Base-by-base conservation (phyloP, 2,329 filamentous ascomycete species). In the Penicillium sp. region DNA sequence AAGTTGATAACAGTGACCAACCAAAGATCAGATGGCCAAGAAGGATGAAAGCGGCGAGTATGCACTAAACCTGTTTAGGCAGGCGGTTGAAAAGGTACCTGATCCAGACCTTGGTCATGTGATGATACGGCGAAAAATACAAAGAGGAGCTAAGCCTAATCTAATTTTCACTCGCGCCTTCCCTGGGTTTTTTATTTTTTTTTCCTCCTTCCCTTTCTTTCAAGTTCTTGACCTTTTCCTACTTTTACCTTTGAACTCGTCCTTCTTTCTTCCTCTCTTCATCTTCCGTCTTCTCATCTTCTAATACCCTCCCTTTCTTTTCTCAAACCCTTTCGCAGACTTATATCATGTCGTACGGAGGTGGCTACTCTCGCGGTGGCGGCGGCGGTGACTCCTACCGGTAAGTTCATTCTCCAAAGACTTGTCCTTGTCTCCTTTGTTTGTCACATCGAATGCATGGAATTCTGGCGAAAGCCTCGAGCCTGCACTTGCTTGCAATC, bases 271-370 rank as follows among this genome's bases (percentile, higher is more conserved):
- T 47, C 21, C 29, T 53, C 31, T 33, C 31, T 33, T 33, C 31
- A 33, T 63, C 46, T 23, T 19, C 21, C 23, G 53, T 43, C 41
- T 36, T 50, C 27, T 49, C 39, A 36, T 31, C 25, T 54, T 49
- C 36, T 36, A 54, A 55, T 58, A 60, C 39, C 29, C 10, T 2
- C 11, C 7, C 29, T 38, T 4, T 23, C 16, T 27, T 5, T n/a
- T 11, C 8, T 8, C 4, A 63, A 61, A 64, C 33, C 34, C 33
- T 34, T 23, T 52, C 39, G 41, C 59, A 60, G 60, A 68, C 57
- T 54, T 61, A 71, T 83, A 83, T 71, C 73, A 91, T 90, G 88
- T 90, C 88, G 78, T 89, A 90, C 84, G 82, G 85, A 63, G 72
- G 73, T 63, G 71, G 74, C 55, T 76, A 77, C 66, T 78, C 82